Percentiles rank a stretch among this genome's conserved stretches.
These are phyloP conservation scores for Thraustochytrium striatum DNA, from an alignment of 352 stramenopile genomes.

Conservation along the genomic window DNA sequence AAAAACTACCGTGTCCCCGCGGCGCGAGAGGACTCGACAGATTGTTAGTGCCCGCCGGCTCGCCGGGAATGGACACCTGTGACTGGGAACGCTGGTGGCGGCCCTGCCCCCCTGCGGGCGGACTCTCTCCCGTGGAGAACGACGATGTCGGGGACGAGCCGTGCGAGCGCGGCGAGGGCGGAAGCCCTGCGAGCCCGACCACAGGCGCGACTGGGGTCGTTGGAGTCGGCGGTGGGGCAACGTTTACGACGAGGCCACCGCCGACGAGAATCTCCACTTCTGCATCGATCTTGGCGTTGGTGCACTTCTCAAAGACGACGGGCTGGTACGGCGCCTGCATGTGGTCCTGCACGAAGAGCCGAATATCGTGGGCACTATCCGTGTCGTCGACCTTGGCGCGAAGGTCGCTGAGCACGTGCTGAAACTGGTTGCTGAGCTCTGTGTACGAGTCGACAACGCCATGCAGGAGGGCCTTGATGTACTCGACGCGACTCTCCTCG, in stretches of 20 bases:
- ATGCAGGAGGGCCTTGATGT: slow-evolving; percentile 29
- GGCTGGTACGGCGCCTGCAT: background rate
- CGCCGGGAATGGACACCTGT: no score
- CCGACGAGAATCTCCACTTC: slow-evolving; percentile 31
- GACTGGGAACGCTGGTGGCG: no score
- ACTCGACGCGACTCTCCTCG: slow-evolving; percentile 40
- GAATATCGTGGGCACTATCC: slow-evolving; percentile 10
- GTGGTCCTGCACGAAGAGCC: background rate
- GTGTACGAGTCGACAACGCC: slow-evolving; percentile 36
- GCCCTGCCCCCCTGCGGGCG: no score
- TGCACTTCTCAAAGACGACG: slow-evolving; percentile 8
- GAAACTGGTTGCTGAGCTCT: slow-evolving; percentile 33
- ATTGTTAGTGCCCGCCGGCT: no score
- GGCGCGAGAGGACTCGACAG: no score
- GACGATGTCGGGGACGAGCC: background rate
- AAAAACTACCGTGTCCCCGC: no score
- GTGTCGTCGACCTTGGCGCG: background rate
- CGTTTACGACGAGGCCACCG: background rate
- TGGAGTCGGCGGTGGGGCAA: no score
- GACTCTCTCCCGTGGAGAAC: background rate
- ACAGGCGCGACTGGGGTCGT: no score
- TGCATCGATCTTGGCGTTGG: slow-evolving; percentile 31
- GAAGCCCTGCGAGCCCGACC: no score
- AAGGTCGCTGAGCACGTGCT: slow-evolving; percentile 20
- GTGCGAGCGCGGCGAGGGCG: background rate